These are phyloP conservation scores for Diutina siamensis DNA, from an alignment of 1,139 yeast species.

Conservation along the genomic window DNA sequence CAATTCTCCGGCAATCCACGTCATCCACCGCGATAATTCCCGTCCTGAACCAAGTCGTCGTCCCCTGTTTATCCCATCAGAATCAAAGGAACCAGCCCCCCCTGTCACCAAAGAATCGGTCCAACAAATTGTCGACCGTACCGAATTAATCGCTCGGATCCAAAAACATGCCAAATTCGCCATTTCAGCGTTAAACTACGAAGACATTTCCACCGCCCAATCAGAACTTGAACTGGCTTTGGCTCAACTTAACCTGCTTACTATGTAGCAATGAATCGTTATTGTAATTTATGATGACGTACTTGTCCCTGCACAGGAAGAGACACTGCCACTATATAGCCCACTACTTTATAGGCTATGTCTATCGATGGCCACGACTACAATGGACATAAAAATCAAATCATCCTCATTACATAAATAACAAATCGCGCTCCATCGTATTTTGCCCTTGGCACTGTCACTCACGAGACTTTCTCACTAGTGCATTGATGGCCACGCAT, in stretches of 20 bases:
- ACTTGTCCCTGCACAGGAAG: no score
- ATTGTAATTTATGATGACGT: no score
- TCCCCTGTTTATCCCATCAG: conserved; percentile 1
- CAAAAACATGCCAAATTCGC: conserved; percentile 89
- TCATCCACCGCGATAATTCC: not conserved
- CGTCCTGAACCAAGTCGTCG: not conserved
- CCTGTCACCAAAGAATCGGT: conserved; percentile 34
- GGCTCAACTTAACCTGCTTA: not conserved
- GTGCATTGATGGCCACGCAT: no score
- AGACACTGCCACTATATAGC: no score
- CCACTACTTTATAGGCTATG: no score
- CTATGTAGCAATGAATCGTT: not conserved
- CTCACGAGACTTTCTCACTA: no score
- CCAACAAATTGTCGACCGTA: conserved; percentile 38
- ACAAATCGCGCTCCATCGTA: no score
- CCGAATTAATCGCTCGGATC: conserved; percentile 53
- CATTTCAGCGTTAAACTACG: conserved; percentile 86
- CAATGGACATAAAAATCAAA: no score
- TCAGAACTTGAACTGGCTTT: conserved; percentile 36
- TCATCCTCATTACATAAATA: no score
- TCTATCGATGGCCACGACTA: no score
- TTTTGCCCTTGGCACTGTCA: no score
- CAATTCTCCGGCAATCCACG: not conserved
- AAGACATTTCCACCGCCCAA: conserved; percentile 74
- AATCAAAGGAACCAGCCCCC: conserved; percentile 7